phyloP scores from a whole-genome alignment of 2,329 filamentous ascomycete genomes.

The Penicillium sp. region DNA sequence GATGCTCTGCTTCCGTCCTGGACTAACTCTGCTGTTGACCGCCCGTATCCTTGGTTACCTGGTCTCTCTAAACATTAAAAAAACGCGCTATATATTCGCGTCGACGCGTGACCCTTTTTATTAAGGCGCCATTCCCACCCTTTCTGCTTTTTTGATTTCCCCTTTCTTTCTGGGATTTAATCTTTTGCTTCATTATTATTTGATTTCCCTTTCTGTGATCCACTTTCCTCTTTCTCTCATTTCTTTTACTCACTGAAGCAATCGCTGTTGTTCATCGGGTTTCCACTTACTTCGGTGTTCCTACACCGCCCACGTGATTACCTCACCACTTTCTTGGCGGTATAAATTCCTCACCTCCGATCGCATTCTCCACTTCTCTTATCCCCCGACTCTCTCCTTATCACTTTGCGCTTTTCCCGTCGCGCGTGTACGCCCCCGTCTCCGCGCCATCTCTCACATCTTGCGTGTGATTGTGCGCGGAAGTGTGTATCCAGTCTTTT shows the following conservation, averaged over 20 bases:
- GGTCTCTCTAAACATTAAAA: constrained; percentile 1
- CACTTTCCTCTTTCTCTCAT: background rate
- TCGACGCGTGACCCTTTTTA: constrained; percentile 7
- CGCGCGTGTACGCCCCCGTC: constrained; percentile 21
- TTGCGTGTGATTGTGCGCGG: constrained; percentile 34
- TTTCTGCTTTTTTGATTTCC: background rate
- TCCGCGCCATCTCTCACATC: constrained; percentile 25
- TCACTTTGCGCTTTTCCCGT: constrained; percentile 15
- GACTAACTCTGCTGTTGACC: constrained; percentile 19
- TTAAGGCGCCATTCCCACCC: background rate
- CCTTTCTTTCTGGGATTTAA: background rate
- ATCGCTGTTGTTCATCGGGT: background rate
- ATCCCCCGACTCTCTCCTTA: constrained; percentile 26
- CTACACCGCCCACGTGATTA: constrained; percentile 39
- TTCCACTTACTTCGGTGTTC: background rate
- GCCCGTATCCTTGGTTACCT: constrained; percentile 20
- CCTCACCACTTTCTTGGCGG: constrained; percentile 40
- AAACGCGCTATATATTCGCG: background rate
- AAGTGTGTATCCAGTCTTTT: constrained; percentile 32
- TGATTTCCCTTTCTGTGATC: background rate
- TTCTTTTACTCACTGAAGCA: background rate
- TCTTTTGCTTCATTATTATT: background rate
- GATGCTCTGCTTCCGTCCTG: constrained; percentile 24
- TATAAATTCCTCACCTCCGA: constrained; percentile 42
- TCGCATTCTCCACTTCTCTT: constrained; percentile 41